Conservation (phyloP, 768 basidiomycete species). For the Mycena pura region DNA sequence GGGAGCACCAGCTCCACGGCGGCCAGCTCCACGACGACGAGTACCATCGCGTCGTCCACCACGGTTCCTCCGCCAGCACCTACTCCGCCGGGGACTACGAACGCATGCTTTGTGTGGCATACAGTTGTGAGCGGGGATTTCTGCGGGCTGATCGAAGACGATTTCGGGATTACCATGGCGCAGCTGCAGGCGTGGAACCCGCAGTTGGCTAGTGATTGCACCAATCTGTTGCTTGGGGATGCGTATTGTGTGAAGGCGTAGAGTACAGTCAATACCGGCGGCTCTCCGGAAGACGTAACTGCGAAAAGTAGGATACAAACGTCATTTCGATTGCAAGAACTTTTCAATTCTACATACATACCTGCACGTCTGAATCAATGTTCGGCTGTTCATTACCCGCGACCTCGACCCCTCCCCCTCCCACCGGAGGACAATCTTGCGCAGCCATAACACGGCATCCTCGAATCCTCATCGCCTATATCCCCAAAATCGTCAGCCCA, state of each 20-base stretch:
- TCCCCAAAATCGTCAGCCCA: neutral
- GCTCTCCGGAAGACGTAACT: neutral
- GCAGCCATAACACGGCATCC: slow-evolving; percentile 6
- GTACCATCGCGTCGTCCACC: neutral
- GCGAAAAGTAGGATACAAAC: neutral
- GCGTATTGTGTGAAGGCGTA: slow-evolving; percentile 6
- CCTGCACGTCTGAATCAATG: no score
- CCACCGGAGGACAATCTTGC: neutral
- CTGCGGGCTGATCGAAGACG: slow-evolving; percentile 6
- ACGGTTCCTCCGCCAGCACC: neutral
- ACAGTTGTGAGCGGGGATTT: slow-evolving; percentile 15
- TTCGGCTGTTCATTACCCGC: neutral
- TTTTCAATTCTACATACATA: no score
- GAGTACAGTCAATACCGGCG: neutral
- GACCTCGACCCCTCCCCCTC: neutral
- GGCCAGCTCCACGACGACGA: no score
- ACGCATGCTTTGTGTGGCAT: neutral
- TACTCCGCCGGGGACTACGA: neutral
- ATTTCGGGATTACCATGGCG: neutral
- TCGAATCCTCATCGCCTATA: neutral
- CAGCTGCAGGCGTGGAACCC: slow-evolving; percentile 5
- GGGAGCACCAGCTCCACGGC: neutral
- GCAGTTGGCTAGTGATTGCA: neutral
- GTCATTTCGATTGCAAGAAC: no score
- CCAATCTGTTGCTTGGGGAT: neutral